Evolutionary conservation across 1,139 yeast species (phyloP).

Genomic region (Candida albicans): DNA sequence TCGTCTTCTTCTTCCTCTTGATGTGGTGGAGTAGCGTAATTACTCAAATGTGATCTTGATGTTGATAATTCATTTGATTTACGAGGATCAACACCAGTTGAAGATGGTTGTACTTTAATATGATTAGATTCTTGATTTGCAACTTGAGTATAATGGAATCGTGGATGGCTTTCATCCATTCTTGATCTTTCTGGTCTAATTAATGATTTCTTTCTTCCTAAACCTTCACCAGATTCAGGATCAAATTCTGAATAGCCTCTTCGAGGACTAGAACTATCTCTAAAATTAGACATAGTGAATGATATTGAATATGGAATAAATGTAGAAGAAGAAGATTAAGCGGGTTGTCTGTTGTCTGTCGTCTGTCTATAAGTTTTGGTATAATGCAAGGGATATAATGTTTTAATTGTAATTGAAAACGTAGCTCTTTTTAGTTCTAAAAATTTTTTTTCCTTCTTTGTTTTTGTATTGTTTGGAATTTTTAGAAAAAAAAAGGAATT

Average conservation of each 20-base stretch:
- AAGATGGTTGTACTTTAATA: slow-evolving; percentile 64
- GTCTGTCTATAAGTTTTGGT: no score
- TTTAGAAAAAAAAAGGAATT: no score
- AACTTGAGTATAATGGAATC: slow-evolving; percentile 78
- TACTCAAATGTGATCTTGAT: slow-evolving; percentile 14
- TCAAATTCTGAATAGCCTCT: slow-evolving; percentile 42
- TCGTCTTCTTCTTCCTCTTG: slow-evolving; percentile 30
- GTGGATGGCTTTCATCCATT: slow-evolving; percentile 65
- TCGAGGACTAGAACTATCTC: slow-evolving; percentile 12
- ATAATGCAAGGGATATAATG: no score
- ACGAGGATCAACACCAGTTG: slow-evolving; percentile 73
- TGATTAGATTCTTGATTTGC: slow-evolving; percentile 68
- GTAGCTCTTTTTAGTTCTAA: no score
- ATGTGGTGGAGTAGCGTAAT: slow-evolving; percentile 2
- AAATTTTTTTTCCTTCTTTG: no score
- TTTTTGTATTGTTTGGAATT: no score
- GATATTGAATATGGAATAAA: background rate
- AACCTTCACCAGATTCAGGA: slow-evolving; percentile 47
- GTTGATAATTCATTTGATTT: slow-evolving; percentile 14
- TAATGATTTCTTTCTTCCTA: slow-evolving; percentile 62
- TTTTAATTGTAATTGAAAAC: no score
- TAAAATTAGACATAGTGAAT: slow-evolving; percentile 15
- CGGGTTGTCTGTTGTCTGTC: no score
- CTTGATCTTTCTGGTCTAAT: slow-evolving; percentile 81
- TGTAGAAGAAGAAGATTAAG: background rate